phyloP scores from a whole-genome alignment of 805 yeast genomes.

The Zygosaccharomyces bailii region DNA sequence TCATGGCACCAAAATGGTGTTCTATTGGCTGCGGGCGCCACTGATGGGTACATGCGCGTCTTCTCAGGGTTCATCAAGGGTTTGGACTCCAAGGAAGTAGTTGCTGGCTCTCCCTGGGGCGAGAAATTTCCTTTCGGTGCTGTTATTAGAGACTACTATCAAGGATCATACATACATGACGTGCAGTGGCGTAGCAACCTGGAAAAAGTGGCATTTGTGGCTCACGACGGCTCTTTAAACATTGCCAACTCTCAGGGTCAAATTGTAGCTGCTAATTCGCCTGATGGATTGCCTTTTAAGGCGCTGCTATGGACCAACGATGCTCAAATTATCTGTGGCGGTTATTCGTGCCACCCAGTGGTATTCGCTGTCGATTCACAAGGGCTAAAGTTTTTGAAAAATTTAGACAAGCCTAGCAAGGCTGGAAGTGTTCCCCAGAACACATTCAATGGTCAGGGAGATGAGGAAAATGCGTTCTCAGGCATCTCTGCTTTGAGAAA shows the following conservation, averaged over 20 bases:
- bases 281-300: slow-evolving; percentile 68
- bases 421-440: slow-evolving; percentile 9
- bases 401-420: slow-evolving; percentile 49
- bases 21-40: slow-evolving; percentile 82
- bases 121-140: slow-evolving; percentile 93
- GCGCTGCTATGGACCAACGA: slow-evolving; percentile 68
- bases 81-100: slow-evolving; percentile 59
- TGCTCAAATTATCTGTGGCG: slow-evolving; percentile 74
- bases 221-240: slow-evolving; percentile 83
- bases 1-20: slow-evolving; percentile 95
- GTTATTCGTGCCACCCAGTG: slow-evolving; percentile 88
- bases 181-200: slow-evolving; percentile 81
- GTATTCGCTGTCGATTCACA: slow-evolving; percentile 69
- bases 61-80: slow-evolving; percentile 88
- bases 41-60: slow-evolving; percentile 89
- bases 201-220: slow-evolving; percentile 71
- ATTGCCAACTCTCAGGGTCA: slow-evolving; percentile 58
- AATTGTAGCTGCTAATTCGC: slow-evolving; percentile 25
- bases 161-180: slow-evolving; percentile 90
- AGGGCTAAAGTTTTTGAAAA: slow-evolving; percentile 58
- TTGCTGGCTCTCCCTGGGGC: slow-evolving; percentile 79
- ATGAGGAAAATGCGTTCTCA: slow-evolving; percentile 45
- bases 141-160: slow-evolving; percentile 42
- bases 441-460: slow-evolving; percentile 46
- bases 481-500: slow-evolving; percentile 82